These are phyloP conservation scores for Schwanniomyces occidentalis DNA, from an alignment of 805 yeast genomes.

Conservation along the genomic window DNA sequence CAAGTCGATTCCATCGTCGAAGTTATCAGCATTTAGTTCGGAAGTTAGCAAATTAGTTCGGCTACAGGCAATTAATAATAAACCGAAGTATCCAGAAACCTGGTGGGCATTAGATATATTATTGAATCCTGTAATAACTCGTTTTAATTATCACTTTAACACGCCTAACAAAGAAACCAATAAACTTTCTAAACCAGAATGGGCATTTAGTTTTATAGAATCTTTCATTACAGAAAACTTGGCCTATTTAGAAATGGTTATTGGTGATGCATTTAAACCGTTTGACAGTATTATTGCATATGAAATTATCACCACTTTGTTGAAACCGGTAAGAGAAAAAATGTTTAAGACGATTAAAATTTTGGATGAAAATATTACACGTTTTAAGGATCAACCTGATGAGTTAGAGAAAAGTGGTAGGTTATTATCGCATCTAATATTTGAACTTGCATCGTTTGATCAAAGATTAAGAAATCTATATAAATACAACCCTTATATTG, in stretches of 20 bases:
- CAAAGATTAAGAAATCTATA: constrained; percentile 44
- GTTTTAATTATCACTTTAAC: constrained; percentile 64
- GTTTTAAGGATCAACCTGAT: constrained; percentile 12
- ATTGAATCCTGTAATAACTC: constrained; percentile 43
- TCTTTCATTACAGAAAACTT: constrained; percentile 43
- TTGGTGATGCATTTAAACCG: constrained; percentile 31
- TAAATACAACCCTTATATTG: constrained; percentile 45
- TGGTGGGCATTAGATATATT: constrained; percentile 55
- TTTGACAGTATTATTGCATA: constrained; percentile 29
- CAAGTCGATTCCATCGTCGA: constrained; percentile 1
- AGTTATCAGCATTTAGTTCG: constrained; percentile 3
- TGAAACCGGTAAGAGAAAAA: constrained; percentile 49
- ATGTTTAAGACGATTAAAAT: constrained; percentile 25
- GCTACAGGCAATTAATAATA: constrained; percentile 31
- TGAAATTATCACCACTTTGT: constrained; percentile 46
- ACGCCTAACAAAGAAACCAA: constrained; percentile 55
- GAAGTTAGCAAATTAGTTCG: constrained; percentile 18
- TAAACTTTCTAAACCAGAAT: constrained; percentile 67
- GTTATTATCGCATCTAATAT: constrained; percentile 56
- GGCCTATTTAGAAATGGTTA: constrained; percentile 37
- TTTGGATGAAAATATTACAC: constrained; percentile 24
- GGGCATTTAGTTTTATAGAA: constrained; percentile 57
- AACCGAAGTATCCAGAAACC: constrained; percentile 33
- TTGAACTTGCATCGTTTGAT: constrained; percentile 61
- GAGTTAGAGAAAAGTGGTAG: constrained; percentile 42